Evolutionary conservation across 2,329 filamentous ascomycete genomes (phyloP), one percentile per base, ranked within the genome.

Genomic region (Penicillium thymicola): DNA sequence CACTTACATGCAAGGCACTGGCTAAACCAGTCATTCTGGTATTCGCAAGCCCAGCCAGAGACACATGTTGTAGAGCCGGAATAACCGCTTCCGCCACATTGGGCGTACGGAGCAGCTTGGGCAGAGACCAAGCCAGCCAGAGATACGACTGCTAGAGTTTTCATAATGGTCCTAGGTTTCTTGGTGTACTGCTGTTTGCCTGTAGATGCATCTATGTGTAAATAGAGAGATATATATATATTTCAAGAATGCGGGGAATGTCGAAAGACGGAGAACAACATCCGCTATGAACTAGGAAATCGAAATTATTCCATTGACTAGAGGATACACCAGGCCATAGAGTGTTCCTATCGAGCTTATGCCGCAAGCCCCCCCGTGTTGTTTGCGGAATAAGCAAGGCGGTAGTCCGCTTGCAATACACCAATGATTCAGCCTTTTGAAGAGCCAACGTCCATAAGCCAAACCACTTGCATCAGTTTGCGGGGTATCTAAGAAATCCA

Each of bases 1-100:
- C 28, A 51, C 42, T 27, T 51, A 65, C 63, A 56, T 42, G 51
- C 42, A 9, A 64, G 16, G 30, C 64, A 66, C 18, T 66, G 64
- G 37, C 64, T 65, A 37, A 60, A 66, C 57, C 62, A 66, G 11
- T 63, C 60, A 55, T 61, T 66, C 37, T 60, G 53, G 34, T 52
- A 57, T 21, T 61, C 51, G 41, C 63, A 61, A 36, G 55, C 53
- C 46, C 59, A 62, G 38, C 59, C 55, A 2, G 63, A 51, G 16
- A 44, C 51, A 7, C 60, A 58, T 8, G 47, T 47, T 40, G 63
- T 52, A 37, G 62, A 30, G 1, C 62, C 64, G 2, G 61, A 48
- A 23, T 59, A 65, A 18, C 50, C 45, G 3, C 32, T 54, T 34
- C 64, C 61, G 4, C 61, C 63, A 54, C 62, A 65, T 47, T 65